phyloP scores from a whole-genome alignment of 331 rosid species.

The Malus hybrid region DNA sequence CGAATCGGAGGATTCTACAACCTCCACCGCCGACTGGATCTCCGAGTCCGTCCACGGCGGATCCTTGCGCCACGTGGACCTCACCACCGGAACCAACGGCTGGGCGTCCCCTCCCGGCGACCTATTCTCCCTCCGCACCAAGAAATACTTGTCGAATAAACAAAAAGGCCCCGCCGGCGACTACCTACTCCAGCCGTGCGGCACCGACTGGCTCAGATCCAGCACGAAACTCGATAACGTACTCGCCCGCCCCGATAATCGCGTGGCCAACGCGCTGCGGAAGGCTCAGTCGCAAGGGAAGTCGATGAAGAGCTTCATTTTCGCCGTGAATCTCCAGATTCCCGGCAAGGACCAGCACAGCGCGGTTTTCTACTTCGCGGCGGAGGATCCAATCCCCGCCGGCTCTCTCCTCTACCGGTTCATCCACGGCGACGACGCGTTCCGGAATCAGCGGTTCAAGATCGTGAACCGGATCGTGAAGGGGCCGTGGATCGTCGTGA shows the following conservation, averaged over 20 bases:
- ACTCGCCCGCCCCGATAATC: constrained; percentile 68
- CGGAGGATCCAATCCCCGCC: constrained; percentile 58
- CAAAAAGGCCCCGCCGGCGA: constrained; percentile 63
- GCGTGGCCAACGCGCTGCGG: constrained; percentile 46
- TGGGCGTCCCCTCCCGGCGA: constrained; percentile 93
- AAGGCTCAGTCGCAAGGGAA: constrained; percentile 46
- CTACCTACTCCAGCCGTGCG: constrained; percentile 62
- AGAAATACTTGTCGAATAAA: constrained; percentile 40
- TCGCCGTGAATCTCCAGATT: constrained; percentile 75
- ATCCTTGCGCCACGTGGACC: constrained; percentile 65
- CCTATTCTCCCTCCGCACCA: constrained; percentile 63
- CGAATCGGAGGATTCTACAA: constrained; percentile 19
- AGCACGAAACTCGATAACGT: constrained; percentile 66
- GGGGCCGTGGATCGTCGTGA: constrained; percentile 90
- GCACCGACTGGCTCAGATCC: constrained; percentile 86
- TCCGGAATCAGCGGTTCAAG: constrained; percentile 79
- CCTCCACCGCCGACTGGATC: constrained; percentile 39
- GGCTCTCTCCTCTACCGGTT: constrained; percentile 68
- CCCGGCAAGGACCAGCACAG: constrained; percentile 86
- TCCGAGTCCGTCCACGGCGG: constrained; percentile 52
- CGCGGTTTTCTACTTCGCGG: constrained; percentile 75
- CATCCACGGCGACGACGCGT: constrained; percentile 68
- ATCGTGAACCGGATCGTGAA: constrained; percentile 87
- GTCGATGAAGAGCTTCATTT: constrained; percentile 57
- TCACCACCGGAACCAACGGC: constrained; percentile 61